A percentile compares a stretch with the other conserved stretches of the same genome.
Conservation (phyloP, 129 eudicot species). For the Saposhnikovia divaricata region DNA sequence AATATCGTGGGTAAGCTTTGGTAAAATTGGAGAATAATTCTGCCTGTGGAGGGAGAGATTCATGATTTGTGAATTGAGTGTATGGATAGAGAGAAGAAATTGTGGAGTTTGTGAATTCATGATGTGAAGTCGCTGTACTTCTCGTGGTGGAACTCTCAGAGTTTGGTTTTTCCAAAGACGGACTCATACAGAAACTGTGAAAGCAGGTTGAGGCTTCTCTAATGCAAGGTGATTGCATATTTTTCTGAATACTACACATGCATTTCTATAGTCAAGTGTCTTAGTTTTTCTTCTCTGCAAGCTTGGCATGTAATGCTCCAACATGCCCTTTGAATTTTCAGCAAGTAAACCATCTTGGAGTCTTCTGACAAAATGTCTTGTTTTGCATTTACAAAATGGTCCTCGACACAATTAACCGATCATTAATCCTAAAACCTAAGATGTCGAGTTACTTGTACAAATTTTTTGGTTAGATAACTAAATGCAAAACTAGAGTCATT, state of each 20-base stretch:
- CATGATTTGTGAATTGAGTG: slow-evolving; percentile 41
- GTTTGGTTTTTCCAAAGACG: background rate
- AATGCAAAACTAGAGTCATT: slow-evolving; percentile 2
- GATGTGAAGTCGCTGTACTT: slow-evolving; percentile 12
- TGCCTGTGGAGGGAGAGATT: slow-evolving; percentile 32
- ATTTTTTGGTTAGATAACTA: background rate
- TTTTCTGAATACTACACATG: background rate
- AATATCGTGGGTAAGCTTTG: slow-evolving; percentile 26
- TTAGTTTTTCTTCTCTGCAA: background rate
- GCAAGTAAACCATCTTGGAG: background rate
- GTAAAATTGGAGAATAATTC: slow-evolving; percentile 22
- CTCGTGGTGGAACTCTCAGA: background rate
- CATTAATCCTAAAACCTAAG: background rate
- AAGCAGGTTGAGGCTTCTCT: slow-evolving; percentile 34
- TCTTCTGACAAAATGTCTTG: background rate
- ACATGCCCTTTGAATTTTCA: slow-evolving; percentile 2
- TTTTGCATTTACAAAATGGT: background rate
- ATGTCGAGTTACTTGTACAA: background rate
- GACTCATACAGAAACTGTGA: slow-evolving; percentile 19
- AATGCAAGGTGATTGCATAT: slow-evolving; percentile 35
- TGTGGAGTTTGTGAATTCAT: slow-evolving; percentile 23
- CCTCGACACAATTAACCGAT: background rate
- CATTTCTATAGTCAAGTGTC: background rate
- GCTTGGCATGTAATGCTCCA: background rate
- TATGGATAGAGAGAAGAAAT: slow-evolving; percentile 33